Conservation (phyloP, 2,329 filamentous ascomycete genomes). For the Epichloe sibirici region DNA sequence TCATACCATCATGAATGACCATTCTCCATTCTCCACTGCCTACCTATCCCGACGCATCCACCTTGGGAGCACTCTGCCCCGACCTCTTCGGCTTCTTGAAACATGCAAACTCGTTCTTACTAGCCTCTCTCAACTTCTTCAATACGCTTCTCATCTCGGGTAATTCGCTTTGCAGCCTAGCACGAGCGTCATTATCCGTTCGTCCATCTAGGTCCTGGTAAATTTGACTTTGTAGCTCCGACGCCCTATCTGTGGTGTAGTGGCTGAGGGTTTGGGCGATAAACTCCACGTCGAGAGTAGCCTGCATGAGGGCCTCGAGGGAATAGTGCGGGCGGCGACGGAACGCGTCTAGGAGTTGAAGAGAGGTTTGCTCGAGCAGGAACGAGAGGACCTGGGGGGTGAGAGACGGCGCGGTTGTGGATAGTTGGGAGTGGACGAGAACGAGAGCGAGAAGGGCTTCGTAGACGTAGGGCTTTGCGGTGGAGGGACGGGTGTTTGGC, state of each 20-base stretch:
- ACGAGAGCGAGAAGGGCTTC: conserved; percentile 75
- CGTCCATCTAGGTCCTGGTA: conserved; percentile 83
- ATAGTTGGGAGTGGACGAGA: conserved; percentile 81
- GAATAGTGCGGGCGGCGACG: conserved; percentile 54
- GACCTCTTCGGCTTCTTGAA: conserved; percentile 54
- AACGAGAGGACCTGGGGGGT: conserved; percentile 73
- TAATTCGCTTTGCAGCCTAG: conserved; percentile 70
- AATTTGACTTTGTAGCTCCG: conserved; percentile 74
- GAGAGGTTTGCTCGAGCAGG: conserved; percentile 70
- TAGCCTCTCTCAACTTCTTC: conserved; percentile 71
- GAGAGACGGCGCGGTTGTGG: conserved; percentile 63
- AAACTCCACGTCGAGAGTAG: conserved; percentile 94
- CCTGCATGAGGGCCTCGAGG: conserved; percentile 82
- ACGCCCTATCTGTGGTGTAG: conserved; percentile 75
- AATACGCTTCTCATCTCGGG: conserved; percentile 80
- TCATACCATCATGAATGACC: background rate
- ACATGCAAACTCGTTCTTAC: conserved; percentile 77
- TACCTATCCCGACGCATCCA: conserved; percentile 16
- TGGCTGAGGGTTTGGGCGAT: conserved; percentile 84
- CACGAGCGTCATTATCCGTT: conserved; percentile 77
- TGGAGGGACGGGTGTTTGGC: conserved; percentile 45
- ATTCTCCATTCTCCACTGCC: background rate
- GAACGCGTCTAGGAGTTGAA: conserved; percentile 74
- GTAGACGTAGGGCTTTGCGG: conserved; percentile 83
- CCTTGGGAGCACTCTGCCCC: conserved; percentile 19